Evolutionary conservation across 2,329 filamentous ascomycete species (phyloP), one percentile per base, ranked within the genome.

Genomic region (Metarhizium album): DNA sequence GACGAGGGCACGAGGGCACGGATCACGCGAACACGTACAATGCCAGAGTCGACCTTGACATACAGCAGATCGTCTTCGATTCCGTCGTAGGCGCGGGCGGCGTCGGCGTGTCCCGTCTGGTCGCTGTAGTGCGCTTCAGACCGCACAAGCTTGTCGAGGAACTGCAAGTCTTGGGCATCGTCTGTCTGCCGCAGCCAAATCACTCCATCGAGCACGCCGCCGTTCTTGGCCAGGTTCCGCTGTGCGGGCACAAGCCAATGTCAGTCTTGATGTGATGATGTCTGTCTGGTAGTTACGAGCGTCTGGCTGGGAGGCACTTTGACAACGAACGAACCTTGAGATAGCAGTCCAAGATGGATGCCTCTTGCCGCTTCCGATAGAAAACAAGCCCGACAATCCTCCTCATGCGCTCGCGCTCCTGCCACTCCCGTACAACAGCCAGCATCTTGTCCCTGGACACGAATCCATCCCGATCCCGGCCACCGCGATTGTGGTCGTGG

Each of bases 311-410:
- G n/a, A 18, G 43, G 23, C 43, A 27, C n/a, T 16, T 5, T 20
- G 23, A 45, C 7, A 7, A 45, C n/a, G 22, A 11, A 29, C 43
- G 29, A 38, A 70, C 65, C 64, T 69, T 66, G 35, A 71, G 57
- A 53, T 74, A 75, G 52, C 73, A 75, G 53, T 74, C 71, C 40
- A 75, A 56, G 27, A 75, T 67, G 31, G 71, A 68, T 23, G 74
- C 69, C 9, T 68, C 67, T 50, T 65, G 61, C 47, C 67, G 67
- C 16, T 72, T 66, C 20, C 72, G 73, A 53, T 66, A 75, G 51
- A 75, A 75, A 1, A 75, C 69, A 51, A 74, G 63, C 16, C 64
- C 72, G 52, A 74, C 65, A n/a, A 75, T 60, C 54, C 67, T 70
- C n/a, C 42, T 52, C 16, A 53, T 46, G 16, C 20, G 2, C 27